Percentiles rank a stretch among this genome's conserved stretches.
Evolutionary conservation across 139 green algal genomes (phyloP).

Genomic region (Trebouxia sp.): DNA sequence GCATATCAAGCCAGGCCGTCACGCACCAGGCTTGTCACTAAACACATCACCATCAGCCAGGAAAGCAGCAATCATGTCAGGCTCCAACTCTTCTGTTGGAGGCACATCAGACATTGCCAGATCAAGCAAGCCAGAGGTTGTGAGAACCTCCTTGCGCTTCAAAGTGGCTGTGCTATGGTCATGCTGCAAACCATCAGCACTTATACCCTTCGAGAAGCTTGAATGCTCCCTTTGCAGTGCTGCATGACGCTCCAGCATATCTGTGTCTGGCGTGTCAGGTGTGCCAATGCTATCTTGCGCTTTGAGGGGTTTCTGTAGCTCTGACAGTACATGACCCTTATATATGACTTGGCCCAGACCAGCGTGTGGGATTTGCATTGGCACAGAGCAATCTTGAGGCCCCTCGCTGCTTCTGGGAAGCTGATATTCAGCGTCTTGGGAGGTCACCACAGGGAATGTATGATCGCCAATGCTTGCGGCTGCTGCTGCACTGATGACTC

Average conservation of each 20-base stretch:
- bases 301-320: neutral
- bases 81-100: conserved; percentile 2
- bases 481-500: neutral
- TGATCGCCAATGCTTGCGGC: neutral
- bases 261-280: neutral
- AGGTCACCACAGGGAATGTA: neutral
- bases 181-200: neutral
- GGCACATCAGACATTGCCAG: neutral
- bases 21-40: neutral
- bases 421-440: neutral
- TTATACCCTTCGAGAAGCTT: neutral
- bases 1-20: too few species aligned
- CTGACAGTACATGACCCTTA: neutral
- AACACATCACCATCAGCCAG: neutral
- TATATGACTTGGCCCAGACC: neutral
- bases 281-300: neutral
- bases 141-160: neutral
- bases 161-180: neutral
- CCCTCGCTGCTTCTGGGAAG: neutral
- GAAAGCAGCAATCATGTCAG: conserved; percentile 16
- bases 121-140: conserved; percentile 6
- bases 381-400: too few species aligned
- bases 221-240: neutral
- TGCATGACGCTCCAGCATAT: neutral
- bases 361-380: too few species aligned